These are phyloP conservation scores for Debaryomyces maramus DNA, from an alignment of 805 yeast genomes.

Conservation along the genomic window DNA sequence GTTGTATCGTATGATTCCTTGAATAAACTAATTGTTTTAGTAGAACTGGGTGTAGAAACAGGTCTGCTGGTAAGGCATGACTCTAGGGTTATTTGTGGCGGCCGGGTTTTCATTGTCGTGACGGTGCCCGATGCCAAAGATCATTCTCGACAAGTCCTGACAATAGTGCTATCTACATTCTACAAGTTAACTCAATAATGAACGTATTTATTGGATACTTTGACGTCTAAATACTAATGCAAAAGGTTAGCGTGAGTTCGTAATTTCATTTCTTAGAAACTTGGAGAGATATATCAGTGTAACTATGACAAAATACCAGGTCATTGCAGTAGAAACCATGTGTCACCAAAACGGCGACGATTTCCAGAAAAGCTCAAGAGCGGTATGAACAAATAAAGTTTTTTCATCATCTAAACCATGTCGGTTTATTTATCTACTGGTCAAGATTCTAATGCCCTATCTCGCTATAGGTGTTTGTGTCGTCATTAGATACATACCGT, in stretches of 20 bases:
- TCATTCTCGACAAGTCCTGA: too few species aligned
- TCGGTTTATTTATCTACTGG: not conserved
- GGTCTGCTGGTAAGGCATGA: too few species aligned
- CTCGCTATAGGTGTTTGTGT: too few species aligned
- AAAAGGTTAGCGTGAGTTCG: not conserved
- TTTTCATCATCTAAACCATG: constrained; percentile 34
- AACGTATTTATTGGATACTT: not conserved
- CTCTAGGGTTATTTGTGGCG: too few species aligned
- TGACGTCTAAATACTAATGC: not conserved
- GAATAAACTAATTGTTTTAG: not conserved
- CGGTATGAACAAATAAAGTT: constrained; percentile 31
- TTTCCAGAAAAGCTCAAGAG: constrained; percentile 36
- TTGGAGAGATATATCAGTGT: constrained; percentile 57
- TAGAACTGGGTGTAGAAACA: too few species aligned
- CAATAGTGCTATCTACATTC: too few species aligned
- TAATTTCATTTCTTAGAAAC: not conserved
- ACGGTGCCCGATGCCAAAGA: too few species aligned
- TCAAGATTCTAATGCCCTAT: not conserved
- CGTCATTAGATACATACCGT: too few species aligned
- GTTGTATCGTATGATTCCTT: not conserved
- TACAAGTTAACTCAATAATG: too few species aligned
- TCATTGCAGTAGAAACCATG: constrained; percentile 50
- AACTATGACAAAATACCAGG: constrained; percentile 82
- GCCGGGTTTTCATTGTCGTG: too few species aligned
- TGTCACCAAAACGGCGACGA: constrained; percentile 55